These are phyloP conservation scores for Fusarium armeniacum DNA, from an alignment of 2,329 filamentous ascomycete species.

Conservation along the genomic window DNA sequence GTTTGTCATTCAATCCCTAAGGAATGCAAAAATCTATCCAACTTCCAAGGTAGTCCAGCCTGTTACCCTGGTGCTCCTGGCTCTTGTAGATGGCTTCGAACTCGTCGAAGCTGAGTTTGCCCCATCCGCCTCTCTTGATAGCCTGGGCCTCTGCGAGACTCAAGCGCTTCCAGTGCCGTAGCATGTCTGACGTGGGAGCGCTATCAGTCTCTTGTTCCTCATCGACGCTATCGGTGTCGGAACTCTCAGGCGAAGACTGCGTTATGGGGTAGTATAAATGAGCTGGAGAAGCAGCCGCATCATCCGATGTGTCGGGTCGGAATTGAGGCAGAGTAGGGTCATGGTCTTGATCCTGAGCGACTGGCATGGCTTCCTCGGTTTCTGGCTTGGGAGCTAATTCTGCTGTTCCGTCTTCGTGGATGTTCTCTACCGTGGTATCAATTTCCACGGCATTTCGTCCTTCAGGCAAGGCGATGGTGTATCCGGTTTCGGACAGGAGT, in stretches of 20 bases:
- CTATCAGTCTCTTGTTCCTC: slow-evolving; percentile 36
- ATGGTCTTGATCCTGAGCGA: slow-evolving; percentile 54
- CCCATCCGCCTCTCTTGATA: slow-evolving; percentile 80
- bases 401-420: slow-evolving; percentile 43
- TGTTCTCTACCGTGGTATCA: slow-evolving; percentile 46
- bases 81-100: slow-evolving; percentile 81
- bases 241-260: slow-evolving; percentile 1
- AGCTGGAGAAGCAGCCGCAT: slow-evolving; percentile 29
- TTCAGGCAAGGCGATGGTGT: slow-evolving; percentile 56
- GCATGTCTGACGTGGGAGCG: slow-evolving; percentile 51
- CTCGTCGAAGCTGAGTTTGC: slow-evolving; percentile 81
- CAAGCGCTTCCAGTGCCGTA: slow-evolving; percentile 68
- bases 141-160: slow-evolving; percentile 78
- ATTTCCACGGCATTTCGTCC: slow-evolving; percentile 54
- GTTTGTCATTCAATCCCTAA: slow-evolving; percentile 51
- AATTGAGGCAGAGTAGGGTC: slow-evolving; percentile 80
- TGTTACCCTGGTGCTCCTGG: slow-evolving; percentile 72
- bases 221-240: slow-evolving; percentile 9
- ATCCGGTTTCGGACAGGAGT: slow-evolving; percentile 62
- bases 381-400: slow-evolving; percentile 37
- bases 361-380: slow-evolving; percentile 24
- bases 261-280: slow-evolving; percentile 47
- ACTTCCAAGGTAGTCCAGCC: slow-evolving; percentile 84
- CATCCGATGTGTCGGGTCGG: slow-evolving; percentile 66
- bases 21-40: slow-evolving; percentile 90